A percentile compares a stretch with the other conserved stretches of the same genome.
Evolutionary conservation across 495 filamentous ascomycete genomes (phyloP).

Genomic region (Chaetomium fimeti): DNA sequence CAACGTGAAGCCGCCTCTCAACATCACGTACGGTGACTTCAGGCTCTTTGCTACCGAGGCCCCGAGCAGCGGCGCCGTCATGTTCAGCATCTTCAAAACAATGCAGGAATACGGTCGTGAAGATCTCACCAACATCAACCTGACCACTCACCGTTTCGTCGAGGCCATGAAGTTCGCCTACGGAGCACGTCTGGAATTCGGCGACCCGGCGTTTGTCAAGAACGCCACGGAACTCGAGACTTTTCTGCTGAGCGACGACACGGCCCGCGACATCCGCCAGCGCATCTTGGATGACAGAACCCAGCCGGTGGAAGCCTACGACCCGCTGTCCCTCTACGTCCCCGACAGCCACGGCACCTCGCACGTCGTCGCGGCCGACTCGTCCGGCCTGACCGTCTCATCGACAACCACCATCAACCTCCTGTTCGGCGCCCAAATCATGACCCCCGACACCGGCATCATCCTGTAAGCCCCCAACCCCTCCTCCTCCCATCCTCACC

Average conservation of each 20-base stretch:
- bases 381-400: slow-evolving; percentile 65
- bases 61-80: slow-evolving; percentile 72
- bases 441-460: slow-evolving; percentile 77
- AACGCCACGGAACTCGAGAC: slow-evolving; percentile 49
- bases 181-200: slow-evolving; percentile 65
- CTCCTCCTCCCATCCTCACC: slow-evolving; percentile 5
- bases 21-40: slow-evolving; percentile 70
- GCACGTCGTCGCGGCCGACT: slow-evolving; percentile 69
- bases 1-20: slow-evolving; percentile 57
- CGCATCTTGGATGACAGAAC: slow-evolving; percentile 71
- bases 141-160: slow-evolving; percentile 74
- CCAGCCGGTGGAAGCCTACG: slow-evolving; percentile 66
- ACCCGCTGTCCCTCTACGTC: slow-evolving; percentile 49
- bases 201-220: slow-evolving; percentile 71
- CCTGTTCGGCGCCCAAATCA: slow-evolving; percentile 72
- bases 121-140: slow-evolving; percentile 33
- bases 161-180: slow-evolving; percentile 89
- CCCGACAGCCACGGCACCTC: slow-evolving; percentile 65
- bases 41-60: slow-evolving; percentile 66
- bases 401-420: slow-evolving; percentile 83
- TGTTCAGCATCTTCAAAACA: slow-evolving; percentile 71
- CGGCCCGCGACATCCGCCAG: slow-evolving; percentile 56
- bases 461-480: slow-evolving; percentile 44
- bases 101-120: slow-evolving; percentile 65
- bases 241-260: slow-evolving; percentile 61